Conservation (phyloP, 345 rosid species). For the Microcos paniculata region DNA sequence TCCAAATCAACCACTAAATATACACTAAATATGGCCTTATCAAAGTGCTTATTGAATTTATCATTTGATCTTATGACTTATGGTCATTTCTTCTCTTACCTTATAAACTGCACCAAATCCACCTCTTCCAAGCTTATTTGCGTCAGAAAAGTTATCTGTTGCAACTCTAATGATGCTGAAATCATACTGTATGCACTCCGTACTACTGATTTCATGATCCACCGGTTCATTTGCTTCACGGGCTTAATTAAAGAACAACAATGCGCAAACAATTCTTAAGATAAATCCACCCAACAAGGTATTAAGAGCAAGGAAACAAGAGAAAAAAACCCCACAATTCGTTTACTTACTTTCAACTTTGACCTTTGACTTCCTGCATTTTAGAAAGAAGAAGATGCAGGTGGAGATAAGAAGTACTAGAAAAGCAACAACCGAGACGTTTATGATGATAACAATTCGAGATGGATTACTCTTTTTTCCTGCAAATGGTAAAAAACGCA, state of each 20-base stretch:
- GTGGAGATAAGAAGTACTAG: background rate
- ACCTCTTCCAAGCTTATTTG: conserved; percentile 47
- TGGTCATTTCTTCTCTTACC: conserved; percentile 19
- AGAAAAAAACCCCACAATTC: no score
- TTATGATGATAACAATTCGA: background rate
- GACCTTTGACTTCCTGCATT: conserved; percentile 11
- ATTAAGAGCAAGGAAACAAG: background rate
- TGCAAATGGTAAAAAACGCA: conserved; percentile 12
- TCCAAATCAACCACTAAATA: no score
- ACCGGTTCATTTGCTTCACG: conserved; percentile 14
- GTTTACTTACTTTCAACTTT: conserved; percentile 24
- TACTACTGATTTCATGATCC: conserved; percentile 11
- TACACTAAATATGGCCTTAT: no score
- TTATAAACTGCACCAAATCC: no score
- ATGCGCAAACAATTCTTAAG: background rate
- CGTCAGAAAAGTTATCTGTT: conserved; percentile 37
- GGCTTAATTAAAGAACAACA: background rate
- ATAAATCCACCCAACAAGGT: background rate
- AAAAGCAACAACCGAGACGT: conserved; percentile 4
- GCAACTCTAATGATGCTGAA: conserved; percentile 32
- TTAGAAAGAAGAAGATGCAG: conserved; percentile 7
- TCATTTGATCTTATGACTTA: background rate
- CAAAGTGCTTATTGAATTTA: background rate
- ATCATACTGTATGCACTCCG: conserved; percentile 25
- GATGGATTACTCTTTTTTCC: conserved; percentile 13